These are phyloP conservation scores for Scutellaria galericulata DNA, from an alignment of 257 asterid species.

Conservation along the genomic window DNA sequence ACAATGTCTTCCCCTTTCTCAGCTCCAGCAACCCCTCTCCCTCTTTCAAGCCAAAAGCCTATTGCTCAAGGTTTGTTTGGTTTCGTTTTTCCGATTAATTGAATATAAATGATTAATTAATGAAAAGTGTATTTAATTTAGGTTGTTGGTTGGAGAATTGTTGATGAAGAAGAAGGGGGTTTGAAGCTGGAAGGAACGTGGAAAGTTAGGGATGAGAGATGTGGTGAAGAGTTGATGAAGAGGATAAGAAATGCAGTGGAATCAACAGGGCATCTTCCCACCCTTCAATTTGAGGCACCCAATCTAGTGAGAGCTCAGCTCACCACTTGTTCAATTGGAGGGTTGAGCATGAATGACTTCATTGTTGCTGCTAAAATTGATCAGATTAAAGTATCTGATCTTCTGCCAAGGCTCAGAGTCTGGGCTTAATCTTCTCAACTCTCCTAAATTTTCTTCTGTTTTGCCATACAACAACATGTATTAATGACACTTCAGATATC, in stretches of 20 bases:
- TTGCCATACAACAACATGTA: no score
- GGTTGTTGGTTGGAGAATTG: constrained; percentile 89
- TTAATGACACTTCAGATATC: no score
- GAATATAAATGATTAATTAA: no score
- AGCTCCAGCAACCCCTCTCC: constrained; percentile 53
- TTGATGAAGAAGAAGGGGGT: constrained; percentile 51
- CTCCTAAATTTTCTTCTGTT: no score
- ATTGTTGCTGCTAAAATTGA: constrained; percentile 89
- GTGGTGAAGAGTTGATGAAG: constrained; percentile 69
- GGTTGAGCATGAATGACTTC: constrained; percentile 84
- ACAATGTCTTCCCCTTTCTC: constrained; percentile 49
- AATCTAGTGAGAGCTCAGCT: constrained; percentile 72
- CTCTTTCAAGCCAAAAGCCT: constrained; percentile 58
- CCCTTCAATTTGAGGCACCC: constrained; percentile 63
- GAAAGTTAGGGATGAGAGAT: constrained; percentile 73
- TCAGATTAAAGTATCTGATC: constrained; percentile 74
- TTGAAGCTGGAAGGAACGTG: constrained; percentile 67
- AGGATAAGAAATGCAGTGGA: constrained; percentile 61
- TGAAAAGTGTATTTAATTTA: no score
- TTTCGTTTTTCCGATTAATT: no score
- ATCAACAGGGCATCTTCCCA: constrained; percentile 64
- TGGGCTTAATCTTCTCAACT: constrained; percentile 58
- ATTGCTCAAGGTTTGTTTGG: constrained; percentile 55
- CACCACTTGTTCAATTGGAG: constrained; percentile 77
- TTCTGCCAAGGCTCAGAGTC: constrained; percentile 77